Evolutionary conservation across 495 filamentous ascomycete genomes (phyloP), one percentile per base, ranked within the genome.

Genomic region (Melanomma pulvis-pyrius): DNA sequence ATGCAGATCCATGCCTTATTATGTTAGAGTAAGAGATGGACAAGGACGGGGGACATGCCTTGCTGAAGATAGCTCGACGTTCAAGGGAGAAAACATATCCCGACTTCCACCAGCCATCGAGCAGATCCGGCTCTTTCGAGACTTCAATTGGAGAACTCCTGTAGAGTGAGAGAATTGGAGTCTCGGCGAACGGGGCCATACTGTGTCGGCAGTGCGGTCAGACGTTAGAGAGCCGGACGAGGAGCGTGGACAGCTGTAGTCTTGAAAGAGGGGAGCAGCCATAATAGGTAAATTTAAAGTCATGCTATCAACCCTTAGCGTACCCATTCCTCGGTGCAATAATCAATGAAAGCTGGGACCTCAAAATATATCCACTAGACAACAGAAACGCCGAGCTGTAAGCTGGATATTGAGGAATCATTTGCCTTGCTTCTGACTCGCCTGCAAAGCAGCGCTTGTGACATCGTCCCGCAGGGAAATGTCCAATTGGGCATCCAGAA

Each of bases 31-130:
- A 30, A 63, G 24, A n/a, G 57, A 29, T n/a, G 22, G 15, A 28
- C 19, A n/a, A 11, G 24, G 32, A 1, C 1, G 30, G 9, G 28
- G 9, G 22, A 26, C 26, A 13, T 70, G 66, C 70, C 51, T 67
- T 73, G 67, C 63, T 70, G 53, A 73, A 70, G n/a, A 73, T 63
- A 17, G 70, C 66, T 44, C 70, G 61, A 24, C 67, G 50, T 36
- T 73, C 70, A 9, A 73, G 67, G 4, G 57, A 34, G 63, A 65
- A 73, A 13, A 61, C 41, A n/a, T 60, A 28, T 7, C 63, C 53
- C 17, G 59, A 65, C 4, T 55, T 72, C 70, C 70, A 72, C 70
- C 70, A 72, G n/a, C 63, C 67, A 44, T 67, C 63, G 19, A 63
- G 64, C 12, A 71, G 58, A 56, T 68, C 69, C 17, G 64, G 48